Evolutionary conservation across 805 yeast species (phyloP).

Genomic region (Zygoascus flipseniorum): DNA sequence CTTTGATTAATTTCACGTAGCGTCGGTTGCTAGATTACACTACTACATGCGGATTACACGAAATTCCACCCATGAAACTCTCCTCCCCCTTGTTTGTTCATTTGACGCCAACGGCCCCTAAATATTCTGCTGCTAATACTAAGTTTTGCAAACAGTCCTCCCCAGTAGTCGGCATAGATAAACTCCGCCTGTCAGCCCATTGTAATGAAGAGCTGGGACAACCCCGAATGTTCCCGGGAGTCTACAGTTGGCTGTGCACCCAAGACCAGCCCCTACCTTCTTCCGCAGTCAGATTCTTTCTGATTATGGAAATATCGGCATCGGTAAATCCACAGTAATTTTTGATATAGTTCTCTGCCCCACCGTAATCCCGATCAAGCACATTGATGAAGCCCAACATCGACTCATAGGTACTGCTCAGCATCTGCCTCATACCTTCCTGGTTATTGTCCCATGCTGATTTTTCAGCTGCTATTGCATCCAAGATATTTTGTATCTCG

Average conservation of each 20-base stretch:
- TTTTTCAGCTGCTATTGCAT: slow-evolving; percentile 10
- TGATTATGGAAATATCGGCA: slow-evolving; percentile 36
- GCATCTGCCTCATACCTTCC: slow-evolving; percentile 51
- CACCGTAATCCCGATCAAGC: slow-evolving; percentile 46
- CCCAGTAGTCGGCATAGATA: too few species aligned
- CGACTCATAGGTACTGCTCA: slow-evolving; percentile 59
- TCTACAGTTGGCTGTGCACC: neutral
- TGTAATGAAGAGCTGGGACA: too few species aligned
- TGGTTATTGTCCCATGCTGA: slow-evolving; percentile 23
- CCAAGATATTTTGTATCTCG: slow-evolving; percentile 13
- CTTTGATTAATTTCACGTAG: too few species aligned
- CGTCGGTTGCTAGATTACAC: too few species aligned
- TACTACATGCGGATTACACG: too few species aligned
- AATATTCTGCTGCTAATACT: too few species aligned
- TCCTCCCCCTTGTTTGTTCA: too few species aligned
- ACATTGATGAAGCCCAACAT: slow-evolving; percentile 54
- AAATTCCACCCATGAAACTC: too few species aligned
- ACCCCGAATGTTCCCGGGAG: too few species aligned
- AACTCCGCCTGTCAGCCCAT: too few species aligned
- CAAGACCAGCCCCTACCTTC: slow-evolving; percentile 4
- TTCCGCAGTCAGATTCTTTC: slow-evolving; percentile 23
- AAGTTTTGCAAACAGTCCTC: too few species aligned
- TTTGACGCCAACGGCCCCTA: too few species aligned
- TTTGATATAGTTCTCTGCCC: slow-evolving; percentile 41
- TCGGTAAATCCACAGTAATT: slow-evolving; percentile 36